Evolutionary conservation across 2,329 filamentous ascomycete genomes (phyloP).

Genomic region (Neofusicoccum sp.): DNA sequence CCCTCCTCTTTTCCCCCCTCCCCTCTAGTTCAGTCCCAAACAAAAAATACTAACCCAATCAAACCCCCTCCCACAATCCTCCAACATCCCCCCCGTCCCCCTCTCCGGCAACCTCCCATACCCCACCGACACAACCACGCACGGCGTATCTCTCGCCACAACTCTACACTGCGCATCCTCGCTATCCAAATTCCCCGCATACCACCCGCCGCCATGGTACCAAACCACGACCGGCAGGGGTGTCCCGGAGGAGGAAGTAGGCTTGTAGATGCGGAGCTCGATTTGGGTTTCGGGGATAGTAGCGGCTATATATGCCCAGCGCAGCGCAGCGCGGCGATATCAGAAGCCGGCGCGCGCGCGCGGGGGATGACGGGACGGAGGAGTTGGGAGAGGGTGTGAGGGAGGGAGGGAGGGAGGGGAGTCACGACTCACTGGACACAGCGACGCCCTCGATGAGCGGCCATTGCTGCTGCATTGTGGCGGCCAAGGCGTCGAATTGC

Average conservation of each 20-base stretch:
- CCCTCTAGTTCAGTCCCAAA: neutral
- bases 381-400: neutral
- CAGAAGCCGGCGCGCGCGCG: neutral
- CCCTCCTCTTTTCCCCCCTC: too few species aligned
- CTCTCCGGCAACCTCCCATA: constrained; percentile 28
- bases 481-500: neutral
- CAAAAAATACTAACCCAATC: constrained; percentile 5
- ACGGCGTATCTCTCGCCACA: constrained; percentile 29
- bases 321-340: too few species aligned
- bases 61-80: constrained; percentile 25
- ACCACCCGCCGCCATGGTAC: constrained; percentile 38
- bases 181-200: constrained; percentile 34
- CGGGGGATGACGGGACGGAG: neutral
- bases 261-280: constrained; percentile 22
- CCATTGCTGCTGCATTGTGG: neutral
- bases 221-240: constrained; percentile 35
- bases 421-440: neutral
- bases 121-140: constrained; percentile 35
- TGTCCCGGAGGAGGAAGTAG: neutral
- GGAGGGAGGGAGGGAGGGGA: too few species aligned
- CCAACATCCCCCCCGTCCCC: constrained; percentile 29
- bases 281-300: neutral
- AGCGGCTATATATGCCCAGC: neutral
- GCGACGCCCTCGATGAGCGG: neutral
- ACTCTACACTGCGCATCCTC: constrained; percentile 37